A percentile compares a stretch with the other conserved stretches of the same genome.
Evolutionary conservation across 768 basidiomycete genomes (phyloP).

Genomic region (Lactifluus echinatus): DNA sequence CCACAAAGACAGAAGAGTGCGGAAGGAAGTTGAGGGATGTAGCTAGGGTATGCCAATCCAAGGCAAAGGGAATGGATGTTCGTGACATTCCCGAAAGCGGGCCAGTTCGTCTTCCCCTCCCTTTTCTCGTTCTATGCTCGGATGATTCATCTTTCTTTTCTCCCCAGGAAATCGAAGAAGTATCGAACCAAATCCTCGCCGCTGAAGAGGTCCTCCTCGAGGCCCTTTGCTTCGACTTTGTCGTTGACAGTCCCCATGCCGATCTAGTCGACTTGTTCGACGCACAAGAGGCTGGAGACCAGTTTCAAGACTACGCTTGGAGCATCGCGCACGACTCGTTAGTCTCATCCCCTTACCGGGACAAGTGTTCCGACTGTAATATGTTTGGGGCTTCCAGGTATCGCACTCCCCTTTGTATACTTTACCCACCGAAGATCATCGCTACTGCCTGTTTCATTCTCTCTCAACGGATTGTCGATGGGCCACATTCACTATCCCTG

Average conservation of each 20-base stretch:
- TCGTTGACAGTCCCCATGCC: constrained; percentile 68
- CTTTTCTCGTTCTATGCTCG: background rate
- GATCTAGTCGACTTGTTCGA: constrained; percentile 68
- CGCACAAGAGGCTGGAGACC: constrained; percentile 36
- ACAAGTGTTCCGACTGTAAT: constrained; percentile 1
- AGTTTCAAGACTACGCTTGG: constrained; percentile 72
- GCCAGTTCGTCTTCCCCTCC: constrained; percentile 38
- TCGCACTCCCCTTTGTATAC: constrained; percentile 68
- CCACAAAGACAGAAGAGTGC: constrained; percentile 89
- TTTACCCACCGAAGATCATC: constrained; percentile 60
- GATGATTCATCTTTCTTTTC: background rate
- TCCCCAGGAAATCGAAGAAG: constrained; percentile 63
- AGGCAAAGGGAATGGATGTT: constrained; percentile 49
- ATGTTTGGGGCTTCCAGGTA: constrained; percentile 38
- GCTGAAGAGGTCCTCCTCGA: constrained; percentile 76
- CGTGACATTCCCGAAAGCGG: constrained; percentile 51
- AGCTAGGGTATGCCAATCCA: constrained; percentile 63
- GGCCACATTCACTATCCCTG: constrained; percentile 63
- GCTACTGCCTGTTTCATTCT: constrained; percentile 74
- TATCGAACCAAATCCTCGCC: constrained; percentile 56
- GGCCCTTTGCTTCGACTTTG: constrained; percentile 80
- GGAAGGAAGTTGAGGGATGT: constrained; percentile 82
- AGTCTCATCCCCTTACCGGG: constrained; percentile 24
- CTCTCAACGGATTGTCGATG: constrained; percentile 63
- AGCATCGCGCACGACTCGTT: constrained; percentile 84